Evolutionary conservation across 164 flowering plant genomes (phyloP).

Genomic region (Sextonia rubra): DNA sequence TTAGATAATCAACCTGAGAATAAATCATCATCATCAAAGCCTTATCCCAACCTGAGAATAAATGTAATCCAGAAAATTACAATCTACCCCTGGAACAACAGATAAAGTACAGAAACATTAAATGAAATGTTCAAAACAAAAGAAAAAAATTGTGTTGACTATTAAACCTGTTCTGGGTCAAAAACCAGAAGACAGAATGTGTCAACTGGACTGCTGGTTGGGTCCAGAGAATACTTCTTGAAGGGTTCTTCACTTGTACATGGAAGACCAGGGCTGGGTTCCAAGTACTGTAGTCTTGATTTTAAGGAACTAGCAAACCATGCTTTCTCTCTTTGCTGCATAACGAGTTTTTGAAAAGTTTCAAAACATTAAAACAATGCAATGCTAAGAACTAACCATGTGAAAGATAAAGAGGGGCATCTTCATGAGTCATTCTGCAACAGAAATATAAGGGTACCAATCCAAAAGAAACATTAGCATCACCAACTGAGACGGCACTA

Average conservation of each 20-base stretch:
- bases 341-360: not conserved
- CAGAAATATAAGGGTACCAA: not conserved
- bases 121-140: not conserved
- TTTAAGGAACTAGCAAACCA: conserved; percentile 76
- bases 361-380: too few species aligned
- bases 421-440: not conserved
- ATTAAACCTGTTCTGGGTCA: conserved; percentile 51
- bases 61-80: not conserved
- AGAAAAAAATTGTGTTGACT: not conserved
- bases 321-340: conserved; percentile 72
- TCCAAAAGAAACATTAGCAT: not conserved
- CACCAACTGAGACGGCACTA: not conserved
- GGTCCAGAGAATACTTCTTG: conserved; percentile 35
- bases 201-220: conserved; percentile 59
- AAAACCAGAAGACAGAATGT: conserved; percentile 48
- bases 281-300: conserved; percentile 74
- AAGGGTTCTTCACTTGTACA: conserved; percentile 39
- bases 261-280: conserved; percentile 68
- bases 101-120: not conserved
- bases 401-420: not conserved
- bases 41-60: conserved; percentile 65
- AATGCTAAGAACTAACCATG: not conserved
- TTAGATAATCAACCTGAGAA: conserved; percentile 81
- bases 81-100: not conserved
- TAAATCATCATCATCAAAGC: too few species aligned